Conservation (phyloP, 1,139 yeast species). For the Blastobotrys illinoisensis region DNA sequence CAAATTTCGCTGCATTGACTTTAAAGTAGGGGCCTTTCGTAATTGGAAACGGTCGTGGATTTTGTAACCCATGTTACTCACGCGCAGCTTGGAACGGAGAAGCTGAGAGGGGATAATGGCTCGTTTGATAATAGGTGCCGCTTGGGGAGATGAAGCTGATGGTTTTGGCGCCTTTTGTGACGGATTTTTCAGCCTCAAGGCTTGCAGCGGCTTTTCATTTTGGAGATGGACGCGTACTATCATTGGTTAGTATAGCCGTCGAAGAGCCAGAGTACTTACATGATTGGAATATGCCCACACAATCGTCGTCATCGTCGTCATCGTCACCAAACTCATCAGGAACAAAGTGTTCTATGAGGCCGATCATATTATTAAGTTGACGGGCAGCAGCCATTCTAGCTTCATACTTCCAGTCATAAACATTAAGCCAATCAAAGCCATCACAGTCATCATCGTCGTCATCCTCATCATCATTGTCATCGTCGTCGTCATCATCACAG, state of each 20-base stretch:
- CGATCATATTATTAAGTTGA: slow-evolving; percentile 4
- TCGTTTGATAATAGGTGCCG: background rate
- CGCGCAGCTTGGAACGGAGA: background rate
- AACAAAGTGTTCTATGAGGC: slow-evolving; percentile 4
- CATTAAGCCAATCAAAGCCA: slow-evolving; percentile 7
- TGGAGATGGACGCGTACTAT: background rate
- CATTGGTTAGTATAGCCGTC: background rate
- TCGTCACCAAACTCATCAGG: slow-evolving; percentile 7
- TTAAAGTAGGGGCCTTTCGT: background rate
- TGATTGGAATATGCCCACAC: background rate
- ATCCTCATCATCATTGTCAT: slow-evolving; percentile 7
- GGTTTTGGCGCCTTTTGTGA: background rate
- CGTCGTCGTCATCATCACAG: slow-evolving; percentile 9
- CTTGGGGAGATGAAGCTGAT: background rate
- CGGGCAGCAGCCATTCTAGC: slow-evolving; percentile 1
- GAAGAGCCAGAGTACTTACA: background rate
- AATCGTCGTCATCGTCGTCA: background rate
- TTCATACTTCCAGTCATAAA: slow-evolving; percentile 6
- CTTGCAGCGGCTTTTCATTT: background rate
- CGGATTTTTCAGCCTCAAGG: background rate
- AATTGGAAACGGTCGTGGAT: background rate
- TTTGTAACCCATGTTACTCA: background rate
- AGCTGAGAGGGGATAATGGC: background rate
- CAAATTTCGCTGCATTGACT: background rate
- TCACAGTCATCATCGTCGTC: slow-evolving; percentile 4